Evolutionary conservation across 306 rosid species (phyloP).

Genomic region (Herpetospermum pedunculosum): DNA sequence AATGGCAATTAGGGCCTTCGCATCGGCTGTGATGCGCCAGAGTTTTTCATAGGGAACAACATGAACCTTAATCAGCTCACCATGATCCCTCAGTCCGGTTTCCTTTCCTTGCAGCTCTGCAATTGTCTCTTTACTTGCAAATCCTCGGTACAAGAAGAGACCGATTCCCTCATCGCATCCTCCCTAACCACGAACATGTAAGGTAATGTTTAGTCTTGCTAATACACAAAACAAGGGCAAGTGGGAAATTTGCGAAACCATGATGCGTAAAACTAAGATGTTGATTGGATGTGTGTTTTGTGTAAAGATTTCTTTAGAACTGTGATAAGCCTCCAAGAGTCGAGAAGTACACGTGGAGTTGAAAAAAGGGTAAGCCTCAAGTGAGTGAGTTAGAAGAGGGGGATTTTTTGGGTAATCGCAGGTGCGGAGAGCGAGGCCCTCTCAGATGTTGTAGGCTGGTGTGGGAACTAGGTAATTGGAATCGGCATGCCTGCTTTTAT

Average conservation of each 20-base stretch:
- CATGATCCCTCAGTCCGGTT: conserved; percentile 78
- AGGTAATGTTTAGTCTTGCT: conserved; percentile 4
- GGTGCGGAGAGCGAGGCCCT: not conserved
- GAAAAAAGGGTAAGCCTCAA: not conserved
- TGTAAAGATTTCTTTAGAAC: not conserved
- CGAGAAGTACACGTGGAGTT: not conserved
- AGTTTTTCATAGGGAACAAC: conserved; percentile 63
- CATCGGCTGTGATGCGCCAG: conserved; percentile 79
- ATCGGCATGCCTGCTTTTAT: not conserved
- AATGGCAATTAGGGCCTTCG: conserved; percentile 64
- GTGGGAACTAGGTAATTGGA: not conserved
- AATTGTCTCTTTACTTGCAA: conserved; percentile 45
- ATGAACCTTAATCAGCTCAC: conserved; percentile 69
- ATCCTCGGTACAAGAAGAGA: conserved; percentile 50
- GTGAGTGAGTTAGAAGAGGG: not conserved
- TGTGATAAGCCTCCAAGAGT: not conserved
- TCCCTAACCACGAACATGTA: conserved; percentile 36
- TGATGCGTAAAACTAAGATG: not conserved
- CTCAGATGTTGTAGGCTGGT: not conserved
- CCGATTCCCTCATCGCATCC: conserved; percentile 88
- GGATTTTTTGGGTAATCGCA: not conserved
- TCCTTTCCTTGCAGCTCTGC: conserved; percentile 67
- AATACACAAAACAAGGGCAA: not conserved
- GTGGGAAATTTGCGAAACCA: not conserved
- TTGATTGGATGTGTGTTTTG: not conserved